Evolutionary conservation across 1,284 basidiomycete genomes (phyloP), one percentile per base, ranked within the genome.

Genomic region (Rhodotorula sp.): DNA sequence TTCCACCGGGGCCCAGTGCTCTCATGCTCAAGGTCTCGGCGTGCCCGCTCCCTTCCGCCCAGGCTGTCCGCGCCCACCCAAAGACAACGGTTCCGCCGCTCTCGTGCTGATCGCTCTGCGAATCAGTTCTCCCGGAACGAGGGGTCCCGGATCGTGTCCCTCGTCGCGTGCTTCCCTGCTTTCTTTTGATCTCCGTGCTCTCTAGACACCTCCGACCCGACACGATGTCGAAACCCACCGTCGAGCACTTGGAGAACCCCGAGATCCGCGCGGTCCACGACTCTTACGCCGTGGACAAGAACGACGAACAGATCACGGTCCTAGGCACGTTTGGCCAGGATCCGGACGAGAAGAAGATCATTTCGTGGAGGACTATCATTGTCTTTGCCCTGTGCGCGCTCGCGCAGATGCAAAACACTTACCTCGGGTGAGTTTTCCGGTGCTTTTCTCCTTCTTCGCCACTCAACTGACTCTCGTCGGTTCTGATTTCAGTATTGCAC

Each of bases 241-340:
- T n/a, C n/a, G 39, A 48, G 23, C 65, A 67, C 43, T 16, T 67
- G 51, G 65, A 67, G 46, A 29, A 43, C 48, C 49, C 29, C 23
- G 58, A 29, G 47, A 56, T 29, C 12, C 46, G 34, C 46, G 23
- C 16, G 18, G 47, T 64, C 5, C 61, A 58, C 46, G 61, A 68
- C 56, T 64, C 62, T 51, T 70, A 61, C 56, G 64, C 64, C 15
- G 59, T 66, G 58, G 58, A 67, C 43, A 59, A 70, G 46, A 43
- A 51, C 26, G 67, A 70, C n/a, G 39, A 43, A 15, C 65, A 43
- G 5, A 54, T 66, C 14, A 66, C 58, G 23, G 68, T 70, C 20
- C 47, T 70, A 20, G 68, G 64, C 16, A 70, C 68, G 8, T 51
- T 56, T 29, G 68, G 64, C 6, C 68, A 70, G 31, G 68, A 70